phyloP scores from a whole-genome alignment of 2,329 filamentous ascomycete genomes.

The Penicillium sclerotiorum region DNA sequence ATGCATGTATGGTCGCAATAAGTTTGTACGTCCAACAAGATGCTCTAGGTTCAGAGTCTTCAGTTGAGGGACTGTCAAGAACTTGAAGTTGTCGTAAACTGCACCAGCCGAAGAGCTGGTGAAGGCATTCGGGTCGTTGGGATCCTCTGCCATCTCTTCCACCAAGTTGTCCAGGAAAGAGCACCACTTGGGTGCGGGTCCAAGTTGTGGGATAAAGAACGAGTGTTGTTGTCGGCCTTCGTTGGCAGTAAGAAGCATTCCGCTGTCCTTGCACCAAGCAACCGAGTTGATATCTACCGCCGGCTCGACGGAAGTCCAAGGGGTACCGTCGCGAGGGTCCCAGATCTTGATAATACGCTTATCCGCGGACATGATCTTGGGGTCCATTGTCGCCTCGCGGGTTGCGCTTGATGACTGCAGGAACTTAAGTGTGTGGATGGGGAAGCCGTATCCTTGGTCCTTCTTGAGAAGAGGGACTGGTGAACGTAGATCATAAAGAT shows the following conservation, averaged over 20 bases:
- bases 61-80: conserved; percentile 85
- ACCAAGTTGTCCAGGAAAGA: conserved; percentile 96
- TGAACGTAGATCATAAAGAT: conserved; percentile 89
- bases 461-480: conserved; percentile 84
- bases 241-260: conserved; percentile 95
- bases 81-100: conserved; percentile 99
- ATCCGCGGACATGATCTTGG: conserved; percentile 86
- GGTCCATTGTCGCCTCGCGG: conserved; percentile 66
- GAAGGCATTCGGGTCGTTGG: conserved; percentile 62
- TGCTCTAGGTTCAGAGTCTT: conserved; percentile 84
- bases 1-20: conserved; percentile 96
- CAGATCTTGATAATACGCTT: conserved; percentile 97
- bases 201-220: conserved; percentile 92
- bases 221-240: conserved; percentile 94
- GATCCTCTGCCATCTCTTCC: conserved; percentile 93
- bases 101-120: conserved; percentile 58
- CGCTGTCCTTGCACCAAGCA: conserved; percentile 86
- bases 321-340: conserved; percentile 78
- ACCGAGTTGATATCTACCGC: conserved; percentile 94
- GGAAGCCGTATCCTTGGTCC: conserved; percentile 93
- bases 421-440: conserved; percentile 80
- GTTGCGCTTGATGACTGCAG: conserved; percentile 67
- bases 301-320: conserved; percentile 95
- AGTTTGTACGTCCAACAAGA: conserved; percentile 83
- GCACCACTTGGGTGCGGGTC: conserved; percentile 93